These are phyloP conservation scores for Chaetomiaceae sp. DNA, from an alignment of 2,329 filamentous ascomycete genomes.

Conservation along the genomic window DNA sequence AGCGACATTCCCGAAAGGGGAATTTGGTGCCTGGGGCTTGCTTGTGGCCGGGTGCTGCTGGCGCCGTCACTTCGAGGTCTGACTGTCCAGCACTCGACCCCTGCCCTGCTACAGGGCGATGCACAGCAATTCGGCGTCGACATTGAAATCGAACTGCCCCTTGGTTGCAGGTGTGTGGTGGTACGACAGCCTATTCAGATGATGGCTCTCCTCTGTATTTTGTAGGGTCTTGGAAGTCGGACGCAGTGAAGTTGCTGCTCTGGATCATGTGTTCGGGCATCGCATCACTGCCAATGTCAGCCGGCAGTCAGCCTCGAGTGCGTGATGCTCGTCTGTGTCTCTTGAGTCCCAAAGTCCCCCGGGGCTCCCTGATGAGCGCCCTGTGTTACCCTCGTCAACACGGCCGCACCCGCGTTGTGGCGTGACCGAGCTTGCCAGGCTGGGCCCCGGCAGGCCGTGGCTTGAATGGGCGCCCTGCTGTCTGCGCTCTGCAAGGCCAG, in stretches of 20 bases:
- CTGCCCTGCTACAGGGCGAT: constrained; percentile 4
- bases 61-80: constrained; percentile 18
- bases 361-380: too few species aligned
- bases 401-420: too few species aligned
- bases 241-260: too few species aligned
- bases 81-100: constrained; percentile 14
- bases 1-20: constrained; percentile 29
- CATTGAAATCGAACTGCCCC: constrained; percentile 3
- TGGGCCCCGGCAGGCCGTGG: constrained; percentile 14
- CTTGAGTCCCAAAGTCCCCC: too few species aligned
- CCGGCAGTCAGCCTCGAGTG: constrained; percentile 3
- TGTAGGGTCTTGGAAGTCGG: too few species aligned
- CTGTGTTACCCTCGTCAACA: too few species aligned
- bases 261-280: neutral
- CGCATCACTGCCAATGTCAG: too few species aligned
- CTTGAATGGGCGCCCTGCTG: constrained; percentile 13
- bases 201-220: too few species aligned
- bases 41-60: too few species aligned
- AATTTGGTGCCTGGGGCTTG: constrained; percentile 26
- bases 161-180: constrained; percentile 17
- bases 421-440: too few species aligned
- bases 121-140: constrained; percentile 8
- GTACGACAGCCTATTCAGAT: constrained; percentile 20
- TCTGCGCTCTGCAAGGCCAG: too few species aligned
- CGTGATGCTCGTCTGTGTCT: constrained; percentile 1